Evolutionary conservation across 192 early-diverging fungal genomes (phyloP), one percentile per base, ranked within the genome.

Genomic region (Coemansia sp.): DNA sequence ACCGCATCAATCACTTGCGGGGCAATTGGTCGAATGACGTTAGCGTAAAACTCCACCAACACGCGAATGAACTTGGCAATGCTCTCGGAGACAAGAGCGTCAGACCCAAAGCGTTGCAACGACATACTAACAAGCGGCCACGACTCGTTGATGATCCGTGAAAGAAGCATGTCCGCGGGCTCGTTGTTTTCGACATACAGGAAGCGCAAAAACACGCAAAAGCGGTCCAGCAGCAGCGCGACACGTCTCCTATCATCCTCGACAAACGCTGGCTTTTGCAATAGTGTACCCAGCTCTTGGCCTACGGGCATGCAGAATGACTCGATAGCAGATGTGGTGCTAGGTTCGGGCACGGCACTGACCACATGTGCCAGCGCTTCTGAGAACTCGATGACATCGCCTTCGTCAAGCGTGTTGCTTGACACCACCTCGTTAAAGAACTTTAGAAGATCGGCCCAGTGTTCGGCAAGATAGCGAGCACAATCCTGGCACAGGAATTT

Each of bases 401-500:
- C 71, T 10, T 81, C 82, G 18, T 87, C 87, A 10, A 97, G 72
- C 41, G 83, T 87, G 41, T 88, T 88, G 11, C 88, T 82, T 7
- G 72, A 59, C 15, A 63, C 73, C 5, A 91, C 87, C 32, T 88
- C 87, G 43, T 90, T 69, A 77, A 93, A 98, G 73, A 97, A 97
- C 15, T 84, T 75, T 66, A 95, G 92, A 32, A 98, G 82, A 65
- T 94, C 89, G 26, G 83, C 77, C 58, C 95, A 80, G 65, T 91
- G 94, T 62, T 87, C 85, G 18, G 95, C 82, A 51, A 98, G 63
- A 36, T 87, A 85, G 88, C 90, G 84, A 46, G 89, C 92, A 76
- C 95, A 98, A 59, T 93, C 92, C 63, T 93, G 89, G 81, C 94
- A 96, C 41, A 99, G 76, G 82, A 90, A 89, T 76, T 92, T 94